Percentiles rank a stretch among this genome's conserved stretches.
Evolutionary conservation across 2,329 filamentous ascomycete genomes (phyloP).

Genomic region (Colletotrichum sp.): DNA sequence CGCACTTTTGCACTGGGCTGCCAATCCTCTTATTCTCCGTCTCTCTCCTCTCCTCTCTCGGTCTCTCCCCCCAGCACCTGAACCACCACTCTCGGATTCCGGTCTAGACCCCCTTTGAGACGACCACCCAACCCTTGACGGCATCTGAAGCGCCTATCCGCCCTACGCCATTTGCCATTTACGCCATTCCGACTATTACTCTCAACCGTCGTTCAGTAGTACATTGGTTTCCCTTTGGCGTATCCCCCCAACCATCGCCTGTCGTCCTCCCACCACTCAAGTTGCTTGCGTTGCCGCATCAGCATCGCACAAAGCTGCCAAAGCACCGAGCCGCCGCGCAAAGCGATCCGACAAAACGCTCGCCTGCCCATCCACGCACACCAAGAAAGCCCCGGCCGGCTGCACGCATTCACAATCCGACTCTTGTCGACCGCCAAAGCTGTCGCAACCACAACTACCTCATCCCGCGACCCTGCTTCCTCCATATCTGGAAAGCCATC

Average conservation of each 20-base stretch:
- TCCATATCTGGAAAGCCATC: background rate
- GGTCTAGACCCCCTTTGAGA: background rate
- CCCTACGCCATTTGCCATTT: background rate
- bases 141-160: background rate
- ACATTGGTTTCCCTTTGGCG: background rate
- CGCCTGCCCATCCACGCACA: background rate
- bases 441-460: background rate
- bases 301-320: background rate
- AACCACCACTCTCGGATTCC: background rate
- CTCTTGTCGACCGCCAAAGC: background rate
- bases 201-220: background rate
- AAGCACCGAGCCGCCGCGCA: background rate
- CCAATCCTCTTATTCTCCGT: background rate
- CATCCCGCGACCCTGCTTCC: background rate
- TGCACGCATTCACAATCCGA: slow-evolving; percentile 1
- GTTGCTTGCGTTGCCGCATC: background rate
- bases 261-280: background rate
- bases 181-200: background rate
- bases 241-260: background rate
- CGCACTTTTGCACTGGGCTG: background rate
- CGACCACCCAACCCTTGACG: background rate
- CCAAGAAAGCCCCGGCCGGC: background rate
- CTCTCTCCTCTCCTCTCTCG: background rate
- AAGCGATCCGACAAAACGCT: background rate
- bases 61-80: background rate